Evolutionary conservation across 2,329 filamentous ascomycete species (phyloP), one percentile per base, ranked within the genome.

Genomic region (Nemania serpens): DNA sequence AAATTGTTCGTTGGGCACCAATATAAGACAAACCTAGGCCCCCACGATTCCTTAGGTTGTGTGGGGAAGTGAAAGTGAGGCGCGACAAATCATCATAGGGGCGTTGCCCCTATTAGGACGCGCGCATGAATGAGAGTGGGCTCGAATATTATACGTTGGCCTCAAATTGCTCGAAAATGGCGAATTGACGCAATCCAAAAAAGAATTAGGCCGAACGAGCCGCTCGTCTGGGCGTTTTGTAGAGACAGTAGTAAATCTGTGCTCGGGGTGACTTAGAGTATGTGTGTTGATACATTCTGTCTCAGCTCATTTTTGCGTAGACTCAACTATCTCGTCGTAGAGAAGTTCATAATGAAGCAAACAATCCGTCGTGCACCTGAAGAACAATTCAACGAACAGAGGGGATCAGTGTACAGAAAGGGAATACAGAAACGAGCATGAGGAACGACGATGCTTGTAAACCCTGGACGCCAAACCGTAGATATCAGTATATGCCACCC

Each of bases 1-100:
- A 51, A 18, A 53, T 46, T 45, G 48, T 55, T 64, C 63, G 63
- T 65, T 65, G 58, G 59, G 64, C 58, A 64, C 52, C 59, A 62
- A 66, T 49, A 50, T 52, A 51, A 47, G 45, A 43, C 39, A 50
- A 45, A 18, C 22, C 47, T 18, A 52, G 34, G 15, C 46, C 50
- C 46, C 25, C 20, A 18, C 9, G 34, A 43, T 18, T 22, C 18
- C 49, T 39, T 43, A 43, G 41, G 45, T 45, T 59, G 58, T 65
- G 63, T 61, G 62, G 58, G 51, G 62, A 55, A 62, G 39, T 11
- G n/a, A 50, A 55, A 60, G 53, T 53, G 43, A 66, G 58, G 63
- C 61, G 55, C 34, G 33, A 52, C 51, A 56, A 59, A 52, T 57
- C 58, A 52, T 57, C 58, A 57, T 56, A 61, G 45, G 54, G 42